Percentiles rank a stretch among this genome's conserved stretches.
Conservation (phyloP, 2,329 filamentous ascomycete genomes). For the Davidsoniella australis region DNA sequence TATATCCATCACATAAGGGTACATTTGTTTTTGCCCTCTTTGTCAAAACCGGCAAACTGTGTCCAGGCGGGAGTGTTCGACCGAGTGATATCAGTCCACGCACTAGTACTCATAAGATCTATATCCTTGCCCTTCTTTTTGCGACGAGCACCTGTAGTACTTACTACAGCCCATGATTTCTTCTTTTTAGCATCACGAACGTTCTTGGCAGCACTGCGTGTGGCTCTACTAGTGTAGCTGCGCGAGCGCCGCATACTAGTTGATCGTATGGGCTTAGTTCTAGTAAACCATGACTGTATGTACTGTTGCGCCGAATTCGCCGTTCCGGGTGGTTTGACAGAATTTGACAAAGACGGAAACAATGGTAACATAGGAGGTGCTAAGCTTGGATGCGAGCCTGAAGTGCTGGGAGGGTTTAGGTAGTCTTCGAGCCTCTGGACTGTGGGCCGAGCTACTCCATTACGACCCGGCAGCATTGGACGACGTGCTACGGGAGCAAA, state of each 20-base stretch:
- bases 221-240: conserved; percentile 33
- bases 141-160: conserved; percentile 4
- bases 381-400: background rate
- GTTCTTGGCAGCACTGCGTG: conserved; percentile 42
- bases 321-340: background rate
- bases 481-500: conserved; percentile 36
- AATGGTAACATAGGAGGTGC: conserved; percentile 3
- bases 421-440: conserved; percentile 40
- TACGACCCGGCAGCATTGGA: conserved; percentile 24
- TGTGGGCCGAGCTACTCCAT: conserved; percentile 25
- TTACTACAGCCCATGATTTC: conserved; percentile 1
- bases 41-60: conserved; percentile 1
- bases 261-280: conserved; percentile 12
- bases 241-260: conserved; percentile 29
- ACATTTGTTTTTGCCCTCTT: conserved; percentile 29
- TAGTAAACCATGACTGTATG: conserved; percentile 3
- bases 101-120: conserved; percentile 28
- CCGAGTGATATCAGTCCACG: conserved; percentile 35
- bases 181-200: conserved; percentile 37
- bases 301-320: background rate
- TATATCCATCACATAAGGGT: conserved; percentile 29
- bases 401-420: conserved; percentile 21
- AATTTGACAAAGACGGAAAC: conserved; percentile 3
- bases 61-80: conserved; percentile 14
- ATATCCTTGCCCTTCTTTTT: conserved; percentile 20